Percentiles rank a stretch among this genome's conserved stretches.
These are phyloP conservation scores for Chrysanthemum seticuspe DNA, from an alignment of 129 eudicot species.

Conservation along the genomic window DNA sequence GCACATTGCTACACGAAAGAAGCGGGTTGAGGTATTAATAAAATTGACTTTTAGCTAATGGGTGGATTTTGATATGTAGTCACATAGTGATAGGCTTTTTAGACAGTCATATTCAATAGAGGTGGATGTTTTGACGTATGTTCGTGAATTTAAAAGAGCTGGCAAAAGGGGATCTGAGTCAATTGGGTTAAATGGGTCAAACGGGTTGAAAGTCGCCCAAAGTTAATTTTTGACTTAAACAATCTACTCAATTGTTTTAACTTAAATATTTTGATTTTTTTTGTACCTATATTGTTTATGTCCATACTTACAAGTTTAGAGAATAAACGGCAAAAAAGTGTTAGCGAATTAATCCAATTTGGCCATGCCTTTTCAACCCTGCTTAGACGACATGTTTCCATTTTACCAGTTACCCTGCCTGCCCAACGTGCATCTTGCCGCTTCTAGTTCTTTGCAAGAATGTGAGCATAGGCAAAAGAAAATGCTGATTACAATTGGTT, in stretches of 20 bases:
- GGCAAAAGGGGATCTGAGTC: background rate
- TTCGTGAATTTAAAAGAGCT: background rate
- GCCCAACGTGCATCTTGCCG: background rate
- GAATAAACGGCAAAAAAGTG: background rate
- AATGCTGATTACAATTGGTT: background rate
- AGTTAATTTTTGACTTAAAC: background rate
- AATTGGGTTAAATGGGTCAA: background rate
- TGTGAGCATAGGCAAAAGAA: background rate
- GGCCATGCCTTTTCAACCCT: background rate
- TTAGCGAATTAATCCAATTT: background rate
- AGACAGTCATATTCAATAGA: background rate
- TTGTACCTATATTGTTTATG: background rate
- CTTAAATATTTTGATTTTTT: background rate
- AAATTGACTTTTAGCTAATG: background rate
- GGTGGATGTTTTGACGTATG: background rate
- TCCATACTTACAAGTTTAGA: background rate
- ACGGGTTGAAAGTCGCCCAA: background rate
- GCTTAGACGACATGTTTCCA: background rate
- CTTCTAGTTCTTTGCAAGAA: background rate
- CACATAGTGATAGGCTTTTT: background rate
- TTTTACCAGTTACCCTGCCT: background rate
- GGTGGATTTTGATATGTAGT: background rate
- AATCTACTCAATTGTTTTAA: background rate
- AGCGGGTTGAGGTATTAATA: constrained; percentile 53
- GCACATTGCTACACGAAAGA: constrained; percentile 66